phyloP scores from a whole-genome alignment of 768 basidiomycete species.

The Podaxis sp. region DNA sequence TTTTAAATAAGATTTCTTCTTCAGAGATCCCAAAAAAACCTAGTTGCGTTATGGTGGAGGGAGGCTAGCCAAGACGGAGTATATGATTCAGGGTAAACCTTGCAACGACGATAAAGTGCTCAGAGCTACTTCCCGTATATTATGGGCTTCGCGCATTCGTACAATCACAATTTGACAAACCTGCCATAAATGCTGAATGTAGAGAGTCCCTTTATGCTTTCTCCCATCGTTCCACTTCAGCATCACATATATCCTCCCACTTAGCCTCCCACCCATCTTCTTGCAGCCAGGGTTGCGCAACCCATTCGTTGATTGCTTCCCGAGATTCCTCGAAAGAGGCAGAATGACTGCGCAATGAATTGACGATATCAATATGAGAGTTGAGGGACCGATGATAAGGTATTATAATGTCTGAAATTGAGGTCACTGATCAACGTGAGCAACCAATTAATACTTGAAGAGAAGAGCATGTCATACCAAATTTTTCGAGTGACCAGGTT shows the following conservation, averaged over 20 bases:
- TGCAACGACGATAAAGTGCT: neutral
- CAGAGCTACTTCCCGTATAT: neutral
- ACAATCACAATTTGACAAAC: neutral
- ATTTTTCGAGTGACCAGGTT: conserved; percentile 80
- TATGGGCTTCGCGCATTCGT: neutral
- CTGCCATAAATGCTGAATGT: neutral
- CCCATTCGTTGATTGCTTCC: conserved; percentile 63
- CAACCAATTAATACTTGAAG: neutral
- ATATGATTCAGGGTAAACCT: neutral
- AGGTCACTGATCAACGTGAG: conserved; percentile 41
- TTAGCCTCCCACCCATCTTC: conserved; percentile 67
- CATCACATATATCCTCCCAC: conserved; percentile 79
- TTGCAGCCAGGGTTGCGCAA: conserved; percentile 64
- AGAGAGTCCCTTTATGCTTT: conserved; percentile 18
- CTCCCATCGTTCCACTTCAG: conserved; percentile 77
- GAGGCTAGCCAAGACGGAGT: neutral
- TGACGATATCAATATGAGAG: conserved; percentile 54
- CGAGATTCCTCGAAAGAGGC: conserved; percentile 71
- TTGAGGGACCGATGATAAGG: conserved; percentile 69
- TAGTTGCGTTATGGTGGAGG: neutral
- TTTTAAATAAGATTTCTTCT: neutral
- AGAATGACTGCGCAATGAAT: conserved; percentile 61
- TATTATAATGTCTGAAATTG: conserved; percentile 52
- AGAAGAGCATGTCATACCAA: conserved; percentile 46
- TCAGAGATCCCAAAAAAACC: neutral